Base-by-base conservation (phyloP, 306 rosid species). In the Argentina anserina region DNA sequence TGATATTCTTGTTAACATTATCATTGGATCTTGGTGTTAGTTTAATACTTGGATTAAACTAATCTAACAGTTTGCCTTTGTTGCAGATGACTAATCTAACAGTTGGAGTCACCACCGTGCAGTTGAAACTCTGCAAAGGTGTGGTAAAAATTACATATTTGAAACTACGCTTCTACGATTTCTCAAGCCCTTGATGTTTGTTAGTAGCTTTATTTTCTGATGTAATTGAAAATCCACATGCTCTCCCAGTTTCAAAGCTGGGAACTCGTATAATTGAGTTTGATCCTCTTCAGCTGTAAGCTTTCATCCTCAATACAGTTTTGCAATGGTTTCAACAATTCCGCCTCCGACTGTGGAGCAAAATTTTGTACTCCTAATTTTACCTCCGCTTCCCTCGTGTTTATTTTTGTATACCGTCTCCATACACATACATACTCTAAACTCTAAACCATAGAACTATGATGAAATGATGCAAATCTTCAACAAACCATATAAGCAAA, bases 11-110 rank as follows among this genome's bases (percentile, higher is more conserved):
- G 11, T 34, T 20, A 2, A 29, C 21, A 29, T 47, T 58, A 28
- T 14, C n/a, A 20, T 9, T 71, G 59, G 25, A 37, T 13, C 25
- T 15, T 25, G 65, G 2, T 52, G 29, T 7, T 50, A n/a, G 8
- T 46, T 3, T 26, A n/a, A 26, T 11, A 52, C 31, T 13, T 53
- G 18, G 28, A 7, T 40, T 21, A 26, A 21, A 33, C 5, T 33
- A 5, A 23, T 33, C n/a, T n/a, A n/a, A n/a, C n/a, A n/a, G n/a
- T n/a, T 4, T 47, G 15, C 42, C 28, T 55, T 55, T 8, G 40
- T 58, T 72, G 73, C 78, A 78, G 81, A 56, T 78, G 78, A 20
- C 31, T 78, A 55, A 66, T 25, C 41, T 45, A 33, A 42, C 45
- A 8, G n/a, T 65, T 31, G 41, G 71, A 33, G n/a, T 6, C n/a